Base-by-base conservation (phyloP, 2,329 filamentous ascomycete species). In the Xylaria sp. region DNA sequence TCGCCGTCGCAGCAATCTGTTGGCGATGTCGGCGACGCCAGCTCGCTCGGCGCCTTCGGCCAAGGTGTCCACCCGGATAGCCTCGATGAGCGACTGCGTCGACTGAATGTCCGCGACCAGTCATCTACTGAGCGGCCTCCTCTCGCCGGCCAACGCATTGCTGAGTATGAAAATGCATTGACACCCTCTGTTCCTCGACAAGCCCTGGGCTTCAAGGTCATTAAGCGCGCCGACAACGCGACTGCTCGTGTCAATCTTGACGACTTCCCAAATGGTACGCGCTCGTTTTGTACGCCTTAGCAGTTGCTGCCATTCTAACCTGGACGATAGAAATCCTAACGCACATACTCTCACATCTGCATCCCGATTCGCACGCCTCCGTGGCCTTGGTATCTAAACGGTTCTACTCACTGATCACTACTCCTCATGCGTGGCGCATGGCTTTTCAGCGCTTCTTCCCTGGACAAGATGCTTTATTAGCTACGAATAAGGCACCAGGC, bases 361-460 rank as follows among this genome's bases (percentile, higher is more conserved):
- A 94, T 61, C 94, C 94, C 10, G 89, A 93, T 71, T 94, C 95
- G 28, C 88, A 98, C 75, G 90, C 91, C 20, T 88, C 91, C 10
- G 91, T 97, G 12, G 91, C 94, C 20, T 86, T 97, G 60, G 94
- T 98, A 36, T 98, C 93, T 41, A 93, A 90, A 76, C 92, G 93
- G 64, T 97, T 98, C 78, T 93, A 97, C 80, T 86, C 87, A 62
- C 85, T 98, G 49, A 92, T 98, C 65, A 97, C 94, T 4, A 95
- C 93, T 1, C 93, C 94, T 18, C 94, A 98, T 81, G 94, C 94
- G 8, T 98, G 95, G 95, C 90, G 94, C 71, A 92, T 94, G 78
- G 95, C 94, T 6, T 98, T 98, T 78, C 88, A 93, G 74, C 93
- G 94, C 71, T 95, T 91, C 82, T 99, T 98, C 75, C 93, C 93